A percentile compares a stretch with the other conserved stretches of the same genome.
phyloP scores from a whole-genome alignment of 2,329 filamentous ascomycete genomes.

The Elsinoe fawcettii region DNA sequence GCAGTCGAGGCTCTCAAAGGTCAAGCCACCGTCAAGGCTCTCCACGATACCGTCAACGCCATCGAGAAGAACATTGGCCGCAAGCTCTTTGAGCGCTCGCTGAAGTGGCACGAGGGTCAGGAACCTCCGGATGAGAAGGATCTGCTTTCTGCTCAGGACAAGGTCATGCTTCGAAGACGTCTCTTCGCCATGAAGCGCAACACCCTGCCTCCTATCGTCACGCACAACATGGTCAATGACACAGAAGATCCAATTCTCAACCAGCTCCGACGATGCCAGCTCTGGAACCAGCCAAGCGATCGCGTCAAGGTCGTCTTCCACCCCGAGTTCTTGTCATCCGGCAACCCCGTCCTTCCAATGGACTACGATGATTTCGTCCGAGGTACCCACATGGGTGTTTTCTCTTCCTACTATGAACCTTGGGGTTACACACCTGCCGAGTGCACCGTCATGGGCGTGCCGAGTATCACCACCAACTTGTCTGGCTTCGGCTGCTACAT shows the following conservation, averaged over 20 bases:
- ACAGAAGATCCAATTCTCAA: constrained; percentile 87
- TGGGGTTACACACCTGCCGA: constrained; percentile 99
- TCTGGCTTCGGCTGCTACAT: constrained; percentile 99
- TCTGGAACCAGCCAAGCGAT: constrained; percentile 93
- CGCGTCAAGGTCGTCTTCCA: constrained; percentile 98
- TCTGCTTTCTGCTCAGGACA: constrained; percentile 82
- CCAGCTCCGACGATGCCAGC: constrained; percentile 88
- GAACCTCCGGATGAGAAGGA: constrained; percentile 95
- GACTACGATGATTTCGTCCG: constrained; percentile 99
- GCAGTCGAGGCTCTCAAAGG: constrained; percentile 94
- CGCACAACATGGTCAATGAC: constrained; percentile 97
- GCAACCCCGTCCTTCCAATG: constrained; percentile 87
- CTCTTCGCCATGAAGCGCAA: constrained; percentile 96
- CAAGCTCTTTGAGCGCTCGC: constrained; percentile 85
- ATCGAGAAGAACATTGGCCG: constrained; percentile 90
- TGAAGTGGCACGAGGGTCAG: constrained; percentile 93
- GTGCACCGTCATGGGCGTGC: constrained; percentile 98
- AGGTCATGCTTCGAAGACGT: constrained; percentile 80
- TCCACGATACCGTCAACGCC: constrained; percentile 84
- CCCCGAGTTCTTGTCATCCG: constrained; percentile 92
- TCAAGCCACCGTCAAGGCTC: constrained; percentile 93
- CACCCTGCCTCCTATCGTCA: constrained; percentile 86
- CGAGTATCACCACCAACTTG: constrained; percentile 94
- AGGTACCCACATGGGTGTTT: constrained; percentile 90
- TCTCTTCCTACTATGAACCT: constrained; percentile 96